phyloP scores from a whole-genome alignment of 352 stramenopile genomes.

The Phytophthora parvispora region DNA sequence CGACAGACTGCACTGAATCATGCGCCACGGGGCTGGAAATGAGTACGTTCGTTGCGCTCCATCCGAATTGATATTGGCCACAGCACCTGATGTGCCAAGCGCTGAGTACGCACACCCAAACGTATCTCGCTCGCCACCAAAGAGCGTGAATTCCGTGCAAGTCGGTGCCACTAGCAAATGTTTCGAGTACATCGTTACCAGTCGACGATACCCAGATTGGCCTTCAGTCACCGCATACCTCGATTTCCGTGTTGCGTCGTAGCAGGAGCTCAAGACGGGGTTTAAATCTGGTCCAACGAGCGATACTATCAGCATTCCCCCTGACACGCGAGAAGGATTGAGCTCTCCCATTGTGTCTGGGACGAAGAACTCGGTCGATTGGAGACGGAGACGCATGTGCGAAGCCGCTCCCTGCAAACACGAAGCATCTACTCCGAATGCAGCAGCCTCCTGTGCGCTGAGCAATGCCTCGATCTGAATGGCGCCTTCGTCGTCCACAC shows the following conservation, averaged over 20 bases:
- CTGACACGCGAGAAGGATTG: constrained; percentile 34
- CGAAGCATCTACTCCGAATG: constrained; percentile 35
- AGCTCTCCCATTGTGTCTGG: constrained; percentile 39
- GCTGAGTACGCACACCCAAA: constrained; percentile 48
- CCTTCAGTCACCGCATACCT: constrained; percentile 20
- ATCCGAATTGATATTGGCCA: constrained; percentile 28
- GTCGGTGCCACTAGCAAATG: constrained; percentile 27
- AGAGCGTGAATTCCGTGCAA: constrained; percentile 36
- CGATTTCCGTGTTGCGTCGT: constrained; percentile 15
- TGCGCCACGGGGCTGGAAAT: constrained; percentile 48
- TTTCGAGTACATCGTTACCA: constrained; percentile 35
- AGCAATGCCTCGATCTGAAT: constrained; percentile 47
- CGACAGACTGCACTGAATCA: constrained; percentile 52
- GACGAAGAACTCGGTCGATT: constrained; percentile 45
- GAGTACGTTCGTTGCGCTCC: constrained; percentile 26
- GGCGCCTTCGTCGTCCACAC: constrained; percentile 37
- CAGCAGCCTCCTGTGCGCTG: constrained; percentile 17
- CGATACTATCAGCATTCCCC: constrained; percentile 38
- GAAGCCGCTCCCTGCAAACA: constrained; percentile 29
- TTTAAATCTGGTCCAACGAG: constrained; percentile 22
- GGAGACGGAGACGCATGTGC: constrained; percentile 39
- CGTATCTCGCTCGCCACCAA: constrained; percentile 24
- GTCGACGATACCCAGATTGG: constrained; percentile 26
- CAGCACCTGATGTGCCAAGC: constrained; percentile 41
- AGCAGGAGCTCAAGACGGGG: constrained; percentile 30